Conservation (phyloP, 2,329 filamentous ascomycete species). For the Exophiala dermatitidis region DNA sequence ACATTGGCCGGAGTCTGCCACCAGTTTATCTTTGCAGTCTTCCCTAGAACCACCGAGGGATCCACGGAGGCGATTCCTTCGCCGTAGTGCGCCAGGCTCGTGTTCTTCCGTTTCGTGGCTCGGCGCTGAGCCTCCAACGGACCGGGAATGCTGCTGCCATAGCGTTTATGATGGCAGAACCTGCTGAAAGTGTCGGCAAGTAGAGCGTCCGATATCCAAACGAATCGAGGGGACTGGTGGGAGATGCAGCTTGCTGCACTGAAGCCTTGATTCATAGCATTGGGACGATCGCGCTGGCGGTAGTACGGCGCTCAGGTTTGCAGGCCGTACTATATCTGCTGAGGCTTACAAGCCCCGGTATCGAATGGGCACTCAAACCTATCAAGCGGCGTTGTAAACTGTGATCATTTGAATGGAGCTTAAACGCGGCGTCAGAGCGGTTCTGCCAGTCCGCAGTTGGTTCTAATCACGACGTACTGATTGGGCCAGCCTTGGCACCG, state of each 20-base stretch:
- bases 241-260: constrained; percentile 20
- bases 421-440: too few relatives aligned
- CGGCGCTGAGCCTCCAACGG: constrained; percentile 55
- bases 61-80: constrained; percentile 31
- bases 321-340: neutral
- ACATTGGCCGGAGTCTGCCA: constrained; percentile 15
- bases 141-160: constrained; percentile 56
- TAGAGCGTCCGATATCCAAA: constrained; percentile 43
- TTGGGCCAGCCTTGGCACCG: neutral
- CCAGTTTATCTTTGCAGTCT: constrained; percentile 19
- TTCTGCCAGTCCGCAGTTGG: too few relatives aligned
- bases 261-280: constrained; percentile 25
- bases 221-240: constrained; percentile 10
- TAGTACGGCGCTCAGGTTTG: neutral
- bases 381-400: too few relatives aligned
- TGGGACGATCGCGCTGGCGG: constrained; percentile 6
- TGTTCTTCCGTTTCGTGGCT: constrained; percentile 50
- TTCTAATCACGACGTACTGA: neutral
- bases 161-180: constrained; percentile 42
- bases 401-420: too few relatives aligned
- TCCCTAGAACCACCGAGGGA: constrained; percentile 37
- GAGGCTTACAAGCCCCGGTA: neutral
- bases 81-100: constrained; percentile 37
- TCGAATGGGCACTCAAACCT: too few relatives aligned
- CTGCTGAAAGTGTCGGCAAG: constrained; percentile 44